Base-by-base conservation (phyloP, 129 eudicot species). In the Erigeron canadensis region DNA sequence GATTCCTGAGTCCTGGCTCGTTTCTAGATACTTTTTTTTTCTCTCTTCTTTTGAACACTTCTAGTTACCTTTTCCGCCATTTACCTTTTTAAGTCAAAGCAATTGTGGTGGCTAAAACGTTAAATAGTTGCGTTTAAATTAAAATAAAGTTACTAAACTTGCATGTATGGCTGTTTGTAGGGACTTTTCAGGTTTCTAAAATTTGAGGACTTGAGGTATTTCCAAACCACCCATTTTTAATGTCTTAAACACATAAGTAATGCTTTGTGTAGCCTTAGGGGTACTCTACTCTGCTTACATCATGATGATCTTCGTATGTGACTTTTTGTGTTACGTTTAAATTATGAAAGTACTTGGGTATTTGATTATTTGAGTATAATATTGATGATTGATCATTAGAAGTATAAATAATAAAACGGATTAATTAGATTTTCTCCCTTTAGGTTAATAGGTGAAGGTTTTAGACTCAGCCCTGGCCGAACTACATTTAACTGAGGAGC, bases 61-160 rank as follows among this genome's bases (percentile, higher is more conserved):
- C 28, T 17, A 53, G 1, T n/a, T 57, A 18, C 58, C 57, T 76
- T 76, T 42, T 76, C 46, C 67, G 45, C 75, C 69, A 60, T 60
- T 61, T 28, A 47, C 54, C 18, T 67, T 55, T 66, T 5, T 10
- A 68, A 59, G 75, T 76, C 80, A 59, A 68, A 18, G 9, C 16
- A 22, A 16, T 59, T 17, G 38, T 47, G 10, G 46, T 74, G 55
- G 11, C 11, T 8, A 66, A 75, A 48, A 45, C 75, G 19, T 77
- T 22, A 10, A 18, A 10, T 21, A 8, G 21, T 61, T 17, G 21
- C 55, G 11, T n/a, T 8, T 7, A 9, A 16, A 38, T 41, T 65
- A 9, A 42, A 21, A 63, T 15, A 3, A n/a, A 51, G 21, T 51
- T 16, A 4, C 6, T 7, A 16, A 28, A 28, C 34, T 28, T 28